phyloP scores from a whole-genome alignment of 495 filamentous ascomycete genomes.

The Collariella sp. region DNA sequence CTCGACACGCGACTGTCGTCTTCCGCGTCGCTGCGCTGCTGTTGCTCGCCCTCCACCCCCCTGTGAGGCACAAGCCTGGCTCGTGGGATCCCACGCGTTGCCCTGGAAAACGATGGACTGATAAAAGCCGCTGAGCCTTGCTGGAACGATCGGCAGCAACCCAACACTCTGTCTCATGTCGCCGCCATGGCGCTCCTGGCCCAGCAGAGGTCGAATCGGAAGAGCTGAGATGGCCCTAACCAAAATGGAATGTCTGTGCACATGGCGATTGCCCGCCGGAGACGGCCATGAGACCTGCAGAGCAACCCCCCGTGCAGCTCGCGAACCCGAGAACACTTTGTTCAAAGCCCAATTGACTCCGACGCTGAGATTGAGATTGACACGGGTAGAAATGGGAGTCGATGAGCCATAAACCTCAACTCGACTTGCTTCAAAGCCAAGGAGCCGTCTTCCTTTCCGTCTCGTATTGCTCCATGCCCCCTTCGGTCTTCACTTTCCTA shows the following conservation, averaged over 20 bases:
- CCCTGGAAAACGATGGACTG: constrained; percentile 1
- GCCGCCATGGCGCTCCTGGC: constrained; percentile 6
- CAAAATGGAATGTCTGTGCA: constrained; percentile 2
- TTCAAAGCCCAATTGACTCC: background rate
- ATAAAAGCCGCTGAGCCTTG: too few species aligned
- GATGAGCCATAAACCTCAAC: too few species aligned
- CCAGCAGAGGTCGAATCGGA: constrained; percentile 8
- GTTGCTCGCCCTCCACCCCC: too few species aligned
- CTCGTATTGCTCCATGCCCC: too few species aligned
- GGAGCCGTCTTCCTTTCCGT: too few species aligned
- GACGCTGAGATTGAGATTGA: too few species aligned
- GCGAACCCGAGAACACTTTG: background rate
- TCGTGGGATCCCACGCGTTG: background rate
- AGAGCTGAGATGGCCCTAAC: constrained; percentile 8
- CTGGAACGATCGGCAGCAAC: background rate
- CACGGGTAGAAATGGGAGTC: too few species aligned
- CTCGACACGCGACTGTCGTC: background rate
- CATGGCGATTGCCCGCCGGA: background rate
- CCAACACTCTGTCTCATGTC: constrained; percentile 7
- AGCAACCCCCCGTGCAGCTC: background rate
- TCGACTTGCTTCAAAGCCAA: too few species aligned
- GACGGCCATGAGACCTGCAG: background rate
- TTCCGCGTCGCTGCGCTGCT: background rate
- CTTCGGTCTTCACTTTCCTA: too few species aligned
- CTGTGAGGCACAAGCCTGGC: background rate